A percentile compares a stretch with the other conserved stretches of the same genome.
phyloP scores from a whole-genome alignment of 257 asterid species.

The Petunia axillaris region DNA sequence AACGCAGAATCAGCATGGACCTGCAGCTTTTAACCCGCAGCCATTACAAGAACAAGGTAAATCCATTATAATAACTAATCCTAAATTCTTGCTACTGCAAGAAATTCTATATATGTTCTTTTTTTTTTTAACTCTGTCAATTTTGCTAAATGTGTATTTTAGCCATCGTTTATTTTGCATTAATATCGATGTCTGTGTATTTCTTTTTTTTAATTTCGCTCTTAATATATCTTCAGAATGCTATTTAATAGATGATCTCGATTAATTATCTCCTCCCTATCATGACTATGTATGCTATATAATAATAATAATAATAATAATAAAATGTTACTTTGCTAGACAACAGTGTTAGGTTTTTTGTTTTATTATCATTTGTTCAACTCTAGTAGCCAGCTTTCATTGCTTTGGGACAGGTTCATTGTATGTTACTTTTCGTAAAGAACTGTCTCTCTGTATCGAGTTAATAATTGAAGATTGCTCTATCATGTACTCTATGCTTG shows the following conservation, averaged over 20 bases:
- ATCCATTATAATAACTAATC: background rate
- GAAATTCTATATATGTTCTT: background rate
- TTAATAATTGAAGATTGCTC: background rate
- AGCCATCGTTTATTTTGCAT: background rate
- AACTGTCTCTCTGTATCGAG: constrained; percentile 31
- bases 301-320: too few species aligned
- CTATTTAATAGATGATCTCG: too few species aligned
- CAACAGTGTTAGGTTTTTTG: background rate
- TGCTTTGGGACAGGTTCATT: constrained; percentile 50
- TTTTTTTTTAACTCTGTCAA: background rate
- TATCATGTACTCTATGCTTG: background rate
- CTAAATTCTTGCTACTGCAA: too few species aligned
- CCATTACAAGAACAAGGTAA: background rate
- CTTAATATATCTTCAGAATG: background rate
- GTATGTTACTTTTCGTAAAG: constrained; percentile 74
- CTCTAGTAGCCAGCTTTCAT: background rate
- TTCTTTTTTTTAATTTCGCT: background rate
- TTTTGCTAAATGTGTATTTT: too few species aligned
- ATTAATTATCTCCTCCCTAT: background rate
- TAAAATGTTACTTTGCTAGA: constrained; percentile 8
- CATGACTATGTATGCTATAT: too few species aligned
- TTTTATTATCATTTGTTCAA: background rate
- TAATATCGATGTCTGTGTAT: background rate
- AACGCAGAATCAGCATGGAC: too few species aligned
- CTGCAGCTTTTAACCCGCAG: background rate